Base-by-base conservation (phyloP, 306 rosid species). In the Malus domestica region DNA sequence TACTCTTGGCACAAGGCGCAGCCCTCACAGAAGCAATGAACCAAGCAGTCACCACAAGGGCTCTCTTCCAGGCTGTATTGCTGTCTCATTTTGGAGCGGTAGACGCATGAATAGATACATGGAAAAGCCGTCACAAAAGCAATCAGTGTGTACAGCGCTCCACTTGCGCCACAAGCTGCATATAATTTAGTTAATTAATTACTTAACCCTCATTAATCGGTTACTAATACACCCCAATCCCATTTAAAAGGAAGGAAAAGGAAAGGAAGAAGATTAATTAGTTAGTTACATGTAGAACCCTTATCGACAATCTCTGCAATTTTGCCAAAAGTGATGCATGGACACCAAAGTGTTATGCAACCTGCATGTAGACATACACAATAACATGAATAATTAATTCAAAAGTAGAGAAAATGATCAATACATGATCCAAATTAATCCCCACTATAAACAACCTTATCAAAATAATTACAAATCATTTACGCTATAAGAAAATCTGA, bases 1-100 rank as follows among this genome's bases (percentile, higher is more conserved):
- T 91, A 90, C 72, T 90, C 97, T 71, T 91, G 97, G 72, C 89
- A 86, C 60, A 93, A 42, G 4, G 97, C 90, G 11, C 97, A 93
- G 2, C 1, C 0, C 83, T 84, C 90, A 44, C 96, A 93, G 83
- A 40, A 90, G 52, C 79, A 90, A 30, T 91, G 97, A 57, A 73
- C 38, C 52, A 88, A 66, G 59, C 90, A 90, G 72, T 91, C 96
- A 0, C 68, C n/a, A 13, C 97, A 93, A 3, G 76, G 87, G 8
- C 30, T 68, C 20, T 79, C 86, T 4, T 76, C 23, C 44, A 87
- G 68, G 23, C 46, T 16, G 54, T 82, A 60, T 6, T 93, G 92
- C 8, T 44, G 65, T 54, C 93, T 89, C 91, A 93, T 67, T 80
- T 85, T 90, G 9, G 96, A 52, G 0, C 92, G 85, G 68, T 90